Conservation (phyloP, 2,329 filamentous ascomycete genomes). For the Oidium heveae region DNA sequence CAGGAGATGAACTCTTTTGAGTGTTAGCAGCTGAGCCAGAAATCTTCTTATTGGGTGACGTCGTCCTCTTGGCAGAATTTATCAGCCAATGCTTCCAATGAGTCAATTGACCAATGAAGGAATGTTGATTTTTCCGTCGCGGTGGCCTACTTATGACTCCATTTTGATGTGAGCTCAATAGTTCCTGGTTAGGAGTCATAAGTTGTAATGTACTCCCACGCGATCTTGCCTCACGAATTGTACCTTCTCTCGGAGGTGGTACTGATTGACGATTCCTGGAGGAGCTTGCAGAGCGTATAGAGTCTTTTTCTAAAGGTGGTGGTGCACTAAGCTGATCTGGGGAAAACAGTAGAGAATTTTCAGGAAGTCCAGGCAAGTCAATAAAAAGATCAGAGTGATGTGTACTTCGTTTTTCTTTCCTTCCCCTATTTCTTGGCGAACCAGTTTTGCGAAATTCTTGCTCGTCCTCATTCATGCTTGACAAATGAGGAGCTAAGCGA, state of each 20-base stretch:
- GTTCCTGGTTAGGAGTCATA: conserved; percentile 40
- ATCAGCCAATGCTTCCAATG: conserved; percentile 50
- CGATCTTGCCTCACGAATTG: conserved; percentile 41
- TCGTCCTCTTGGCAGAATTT: conserved; percentile 36
- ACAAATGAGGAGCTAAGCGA: conserved; percentile 49
- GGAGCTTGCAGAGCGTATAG: conserved; percentile 48
- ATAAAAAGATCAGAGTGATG: conserved; percentile 36
- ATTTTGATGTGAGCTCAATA: conserved; percentile 25
- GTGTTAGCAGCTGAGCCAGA: conserved; percentile 30
- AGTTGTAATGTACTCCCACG: conserved; percentile 70
- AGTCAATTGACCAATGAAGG: conserved; percentile 39
- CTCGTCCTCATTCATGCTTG: conserved; percentile 58
- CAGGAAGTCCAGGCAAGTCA: conserved; percentile 55
- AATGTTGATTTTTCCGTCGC: conserved; percentile 30
- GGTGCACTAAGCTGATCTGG: conserved; percentile 25
- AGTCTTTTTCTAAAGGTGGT: conserved; percentile 56
- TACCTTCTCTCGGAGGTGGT: conserved; percentile 65
- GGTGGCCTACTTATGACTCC: conserved; percentile 12
- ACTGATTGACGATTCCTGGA: conserved; percentile 50
- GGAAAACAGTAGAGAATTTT: conserved; percentile 19
- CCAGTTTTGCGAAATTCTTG: conserved; percentile 20
- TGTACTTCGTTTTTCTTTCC: conserved; percentile 50
- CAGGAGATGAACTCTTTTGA: conserved; percentile 21
- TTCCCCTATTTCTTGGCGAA: conserved; percentile 44
- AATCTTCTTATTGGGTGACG: conserved; percentile 22